Evolutionary conservation across 2,329 filamentous ascomycete genomes (phyloP).

Genomic region (Diaporthe sp.): DNA sequence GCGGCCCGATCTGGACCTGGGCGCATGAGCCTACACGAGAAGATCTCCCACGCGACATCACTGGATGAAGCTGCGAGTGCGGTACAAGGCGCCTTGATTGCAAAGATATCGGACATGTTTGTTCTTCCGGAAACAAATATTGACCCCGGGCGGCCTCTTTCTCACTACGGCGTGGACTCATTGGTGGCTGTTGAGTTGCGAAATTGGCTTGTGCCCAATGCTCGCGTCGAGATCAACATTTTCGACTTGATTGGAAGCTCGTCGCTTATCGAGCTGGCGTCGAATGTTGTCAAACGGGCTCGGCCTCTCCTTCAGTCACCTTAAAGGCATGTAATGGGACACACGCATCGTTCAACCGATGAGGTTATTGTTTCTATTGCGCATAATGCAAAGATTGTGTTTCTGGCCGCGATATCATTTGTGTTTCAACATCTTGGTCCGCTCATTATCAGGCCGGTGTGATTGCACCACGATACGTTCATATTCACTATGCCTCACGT

Average conservation of each 20-base stretch:
- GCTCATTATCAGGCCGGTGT: too few species aligned
- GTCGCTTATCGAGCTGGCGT: background rate
- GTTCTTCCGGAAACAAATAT: constrained; percentile 9
- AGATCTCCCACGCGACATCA: background rate
- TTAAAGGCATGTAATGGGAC: background rate
- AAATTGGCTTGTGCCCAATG: constrained; percentile 29
- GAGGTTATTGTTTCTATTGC: too few species aligned
- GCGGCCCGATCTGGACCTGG: background rate
- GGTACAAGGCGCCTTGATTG: background rate
- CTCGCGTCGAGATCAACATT: background rate
- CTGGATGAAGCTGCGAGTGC: background rate
- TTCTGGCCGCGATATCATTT: too few species aligned
- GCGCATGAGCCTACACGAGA: background rate
- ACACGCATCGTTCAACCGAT: too few species aligned
- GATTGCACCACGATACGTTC: too few species aligned
- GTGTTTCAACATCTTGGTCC: too few species aligned
- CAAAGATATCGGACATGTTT: background rate
- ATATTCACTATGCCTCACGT: too few species aligned
- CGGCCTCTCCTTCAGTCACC: background rate
- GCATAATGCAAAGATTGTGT: too few species aligned
- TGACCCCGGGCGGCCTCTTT: constrained; percentile 1
- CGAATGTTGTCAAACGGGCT: background rate
- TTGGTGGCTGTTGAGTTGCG: constrained; percentile 37
- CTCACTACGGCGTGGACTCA: constrained; percentile 31
- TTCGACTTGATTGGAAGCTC: background rate